Percentiles rank a stretch among this genome's conserved stretches.
Evolutionary conservation across 2,329 filamentous ascomycete genomes (phyloP).

Genomic region (Verticillium albo-atrum): DNA sequence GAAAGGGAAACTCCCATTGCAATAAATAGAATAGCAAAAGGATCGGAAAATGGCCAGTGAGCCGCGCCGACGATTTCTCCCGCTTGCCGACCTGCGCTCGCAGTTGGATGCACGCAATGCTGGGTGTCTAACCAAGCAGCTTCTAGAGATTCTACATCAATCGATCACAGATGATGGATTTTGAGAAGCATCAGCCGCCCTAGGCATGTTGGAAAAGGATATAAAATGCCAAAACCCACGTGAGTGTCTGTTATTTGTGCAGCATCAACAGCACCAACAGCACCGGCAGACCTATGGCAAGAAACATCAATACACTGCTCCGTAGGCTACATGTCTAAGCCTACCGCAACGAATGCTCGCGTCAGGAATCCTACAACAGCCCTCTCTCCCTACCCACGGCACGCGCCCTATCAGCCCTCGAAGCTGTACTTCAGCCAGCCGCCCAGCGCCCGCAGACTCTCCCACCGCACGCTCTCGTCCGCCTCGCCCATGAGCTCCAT

Average conservation of each 20-base stretch:
- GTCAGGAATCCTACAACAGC: background rate
- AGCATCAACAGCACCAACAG: background rate
- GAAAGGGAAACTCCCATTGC: too few species aligned
- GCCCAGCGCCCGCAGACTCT: conserved; percentile 78
- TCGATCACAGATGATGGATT: too few species aligned
- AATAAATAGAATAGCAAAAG: too few species aligned
- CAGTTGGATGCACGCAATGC: too few species aligned
- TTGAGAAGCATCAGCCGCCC: too few species aligned
- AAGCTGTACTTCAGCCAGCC: conserved; percentile 63
- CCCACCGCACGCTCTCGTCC: conserved; percentile 88
- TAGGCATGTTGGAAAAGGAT: too few species aligned
- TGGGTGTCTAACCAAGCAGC: too few species aligned
- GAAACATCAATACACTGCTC: background rate
- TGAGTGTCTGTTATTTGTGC: background rate
- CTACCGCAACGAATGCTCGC: background rate
- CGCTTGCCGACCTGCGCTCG: too few species aligned
- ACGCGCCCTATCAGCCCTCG: conserved; percentile 24
- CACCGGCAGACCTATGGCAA: background rate
- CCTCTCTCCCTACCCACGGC: too few species aligned
- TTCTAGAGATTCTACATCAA: too few species aligned
- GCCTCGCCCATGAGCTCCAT: conserved; percentile 92
- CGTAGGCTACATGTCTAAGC: background rate
- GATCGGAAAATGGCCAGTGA: too few species aligned
- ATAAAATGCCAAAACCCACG: background rate
- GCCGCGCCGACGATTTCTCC: too few species aligned